A percentile compares a stretch with the other conserved stretches of the same genome.
Evolutionary conservation across 257 asterid species (phyloP).

Genomic region (Fraxinus quadrangulata): DNA sequence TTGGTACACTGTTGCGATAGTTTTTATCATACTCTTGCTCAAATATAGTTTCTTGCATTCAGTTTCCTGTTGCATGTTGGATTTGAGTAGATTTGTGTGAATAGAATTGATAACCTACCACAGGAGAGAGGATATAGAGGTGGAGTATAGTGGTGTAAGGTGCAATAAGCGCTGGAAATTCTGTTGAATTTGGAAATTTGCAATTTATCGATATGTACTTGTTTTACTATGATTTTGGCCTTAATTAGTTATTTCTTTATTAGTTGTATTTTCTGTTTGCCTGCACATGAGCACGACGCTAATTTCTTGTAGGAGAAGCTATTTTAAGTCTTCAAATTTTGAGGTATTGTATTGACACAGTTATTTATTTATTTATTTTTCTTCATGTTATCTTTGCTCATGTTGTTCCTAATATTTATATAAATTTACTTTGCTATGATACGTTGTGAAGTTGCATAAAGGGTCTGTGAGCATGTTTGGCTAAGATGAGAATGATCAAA

Average conservation of each 20-base stretch:
- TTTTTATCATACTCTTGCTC: no score
- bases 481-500: no score
- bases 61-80: no score
- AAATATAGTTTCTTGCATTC: no score
- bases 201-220: background rate
- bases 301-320: constrained; percentile 22
- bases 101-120: no score
- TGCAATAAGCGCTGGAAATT: constrained; percentile 77
- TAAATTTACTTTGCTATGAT: no score
- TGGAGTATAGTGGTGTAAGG: no score
- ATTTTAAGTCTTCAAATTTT: background rate
- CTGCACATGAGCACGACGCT: constrained; percentile 8
- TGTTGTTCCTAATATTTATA: background rate
- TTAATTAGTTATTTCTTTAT: constrained; percentile 36
- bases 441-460: no score
- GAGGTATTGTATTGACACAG: constrained; percentile 3
- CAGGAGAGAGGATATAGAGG: no score
- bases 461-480: no score
- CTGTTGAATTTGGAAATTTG: constrained; percentile 37
- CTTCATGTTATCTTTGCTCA: background rate
- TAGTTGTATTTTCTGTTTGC: constrained; percentile 12
- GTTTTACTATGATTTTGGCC: background rate
- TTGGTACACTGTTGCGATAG: no score
- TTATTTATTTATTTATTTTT: background rate
- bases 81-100: no score